Conservation (phyloP, 2,329 filamentous ascomycete genomes). For the Nothopassalora personata region DNA sequence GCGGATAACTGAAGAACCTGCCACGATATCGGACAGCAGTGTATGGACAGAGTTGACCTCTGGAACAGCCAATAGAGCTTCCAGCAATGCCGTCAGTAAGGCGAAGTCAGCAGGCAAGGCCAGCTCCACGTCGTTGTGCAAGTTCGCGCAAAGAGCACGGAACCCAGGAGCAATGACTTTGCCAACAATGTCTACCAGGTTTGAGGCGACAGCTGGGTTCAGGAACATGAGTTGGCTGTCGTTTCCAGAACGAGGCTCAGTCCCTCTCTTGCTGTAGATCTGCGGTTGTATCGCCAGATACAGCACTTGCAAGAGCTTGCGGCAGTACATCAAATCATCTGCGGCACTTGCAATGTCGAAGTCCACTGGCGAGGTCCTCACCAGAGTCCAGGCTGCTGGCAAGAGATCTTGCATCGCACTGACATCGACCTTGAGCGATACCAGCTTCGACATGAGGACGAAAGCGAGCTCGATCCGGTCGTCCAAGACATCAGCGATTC, state of each 20-base stretch:
- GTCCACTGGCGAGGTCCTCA: slow-evolving; percentile 49
- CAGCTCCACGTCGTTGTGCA: slow-evolving; percentile 55
- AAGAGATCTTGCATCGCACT: slow-evolving; percentile 52
- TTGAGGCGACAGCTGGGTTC: slow-evolving; percentile 43
- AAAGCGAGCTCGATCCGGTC: slow-evolving; percentile 75
- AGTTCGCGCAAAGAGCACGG: slow-evolving; percentile 69
- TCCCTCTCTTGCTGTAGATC: slow-evolving; percentile 21
- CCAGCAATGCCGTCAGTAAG: slow-evolving; percentile 80
- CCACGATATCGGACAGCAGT: slow-evolving; percentile 44
- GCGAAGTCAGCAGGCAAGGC: slow-evolving; percentile 69
- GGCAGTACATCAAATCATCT: slow-evolving; percentile 65
- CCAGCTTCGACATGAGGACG: slow-evolving; percentile 73
- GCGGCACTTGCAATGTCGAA: slow-evolving; percentile 56
- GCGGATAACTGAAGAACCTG: slow-evolving; percentile 64
- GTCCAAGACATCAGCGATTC: slow-evolving; percentile 75
- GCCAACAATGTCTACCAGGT: slow-evolving; percentile 73
- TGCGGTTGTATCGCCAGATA: slow-evolving; percentile 74
- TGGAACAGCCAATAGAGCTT: slow-evolving; percentile 74
- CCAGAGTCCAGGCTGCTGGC: slow-evolving; percentile 55
- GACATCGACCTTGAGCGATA: slow-evolving; percentile 48
- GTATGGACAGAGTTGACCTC: slow-evolving; percentile 55
- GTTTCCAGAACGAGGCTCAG: background rate
- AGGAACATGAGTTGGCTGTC: slow-evolving; percentile 20
- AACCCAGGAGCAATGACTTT: slow-evolving; percentile 77
- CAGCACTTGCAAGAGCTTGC: slow-evolving; percentile 74